phyloP scores from a whole-genome alignment of 2,329 filamentous ascomycete genomes.

The Drechslera avenae region DNA sequence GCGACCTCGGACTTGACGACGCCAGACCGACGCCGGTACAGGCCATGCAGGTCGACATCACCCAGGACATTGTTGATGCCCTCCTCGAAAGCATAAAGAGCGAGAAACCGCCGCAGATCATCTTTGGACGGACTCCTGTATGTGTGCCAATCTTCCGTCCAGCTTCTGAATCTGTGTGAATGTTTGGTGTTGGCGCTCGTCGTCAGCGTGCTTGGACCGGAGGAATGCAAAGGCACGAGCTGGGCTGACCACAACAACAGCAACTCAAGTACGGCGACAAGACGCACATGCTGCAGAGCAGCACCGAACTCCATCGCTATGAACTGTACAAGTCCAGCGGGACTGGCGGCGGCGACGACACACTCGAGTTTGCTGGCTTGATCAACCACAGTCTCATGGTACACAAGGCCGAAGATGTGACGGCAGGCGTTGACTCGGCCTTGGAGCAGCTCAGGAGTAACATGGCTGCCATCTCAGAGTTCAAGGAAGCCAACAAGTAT shows the following conservation, averaged over 20 bases:
- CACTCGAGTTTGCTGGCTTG: slow-evolving; percentile 61
- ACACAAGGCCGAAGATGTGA: slow-evolving; percentile 60
- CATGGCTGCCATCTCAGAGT: slow-evolving; percentile 63
- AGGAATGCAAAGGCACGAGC: slow-evolving; percentile 23
- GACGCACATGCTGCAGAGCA: slow-evolving; percentile 60
- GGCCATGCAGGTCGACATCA: slow-evolving; percentile 51
- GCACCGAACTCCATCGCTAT: slow-evolving; percentile 59
- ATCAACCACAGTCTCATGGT: slow-evolving; percentile 63
- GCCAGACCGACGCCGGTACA: slow-evolving; percentile 40
- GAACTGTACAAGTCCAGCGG: slow-evolving; percentile 61
- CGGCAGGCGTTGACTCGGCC: slow-evolving; percentile 63
- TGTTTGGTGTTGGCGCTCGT: slow-evolving; percentile 14
- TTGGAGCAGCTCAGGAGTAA: slow-evolving; percentile 64
- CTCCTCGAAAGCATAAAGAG: slow-evolving; percentile 46
- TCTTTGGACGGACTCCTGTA: slow-evolving; percentile 50
- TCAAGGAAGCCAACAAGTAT: slow-evolving; percentile 65
- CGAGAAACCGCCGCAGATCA: slow-evolving; percentile 46
- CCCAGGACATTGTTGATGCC: slow-evolving; percentile 49
- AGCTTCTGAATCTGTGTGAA: slow-evolving; percentile 7
- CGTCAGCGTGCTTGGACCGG: slow-evolving; percentile 12
- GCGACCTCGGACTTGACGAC: slow-evolving; percentile 41
- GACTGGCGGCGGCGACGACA: slow-evolving; percentile 27
- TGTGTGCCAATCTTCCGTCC: slow-evolving; percentile 24
- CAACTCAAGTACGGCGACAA: slow-evolving; percentile 64
- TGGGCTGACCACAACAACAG: slow-evolving; percentile 46